Evolutionary conservation across 2,329 filamentous ascomycete genomes (phyloP).

Genomic region (Verruconis gallopava): DNA sequence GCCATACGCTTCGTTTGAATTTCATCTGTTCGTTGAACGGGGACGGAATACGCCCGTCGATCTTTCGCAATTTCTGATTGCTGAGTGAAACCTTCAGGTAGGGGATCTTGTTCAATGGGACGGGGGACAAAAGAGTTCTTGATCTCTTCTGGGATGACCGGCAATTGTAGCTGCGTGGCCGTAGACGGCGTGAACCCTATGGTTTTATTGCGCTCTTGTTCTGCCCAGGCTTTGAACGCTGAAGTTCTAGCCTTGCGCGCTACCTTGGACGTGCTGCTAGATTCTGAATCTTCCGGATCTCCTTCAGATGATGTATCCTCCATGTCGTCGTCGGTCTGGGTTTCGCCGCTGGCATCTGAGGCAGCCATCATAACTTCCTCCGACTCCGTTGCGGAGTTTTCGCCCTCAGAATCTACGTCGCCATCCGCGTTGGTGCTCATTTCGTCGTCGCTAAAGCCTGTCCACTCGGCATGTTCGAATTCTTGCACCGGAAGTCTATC

Average conservation of each 20-base stretch:
- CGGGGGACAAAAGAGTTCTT: slow-evolving; percentile 51
- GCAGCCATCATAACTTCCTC: slow-evolving; percentile 21
- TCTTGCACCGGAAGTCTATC: slow-evolving; percentile 21
- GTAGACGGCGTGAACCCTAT: slow-evolving; percentile 51
- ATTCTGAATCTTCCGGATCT: slow-evolving; percentile 20
- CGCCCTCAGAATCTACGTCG: slow-evolving; percentile 9
- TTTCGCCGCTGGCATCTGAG: slow-evolving; percentile 19
- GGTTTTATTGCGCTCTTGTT: slow-evolving; percentile 70
- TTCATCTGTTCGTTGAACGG: slow-evolving; percentile 54
- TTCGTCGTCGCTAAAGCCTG: slow-evolving; percentile 45
- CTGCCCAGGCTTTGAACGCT: slow-evolving; percentile 91
- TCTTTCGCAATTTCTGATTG: slow-evolving; percentile 42
- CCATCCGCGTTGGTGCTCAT: slow-evolving; percentile 6
- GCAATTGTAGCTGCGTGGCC: slow-evolving; percentile 25
- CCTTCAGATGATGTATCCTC: slow-evolving; percentile 21
- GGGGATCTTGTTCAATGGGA: slow-evolving; percentile 54
- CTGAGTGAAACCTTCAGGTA: slow-evolving; percentile 51
- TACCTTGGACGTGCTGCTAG: slow-evolving; percentile 23
- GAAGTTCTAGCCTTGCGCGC: slow-evolving; percentile 37
- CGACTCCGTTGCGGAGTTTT: slow-evolving; percentile 5
- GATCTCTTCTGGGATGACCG: slow-evolving; percentile 28
- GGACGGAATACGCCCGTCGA: slow-evolving; percentile 64
- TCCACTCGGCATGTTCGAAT: slow-evolving; percentile 41
- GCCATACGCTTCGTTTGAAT: slow-evolving; percentile 69
- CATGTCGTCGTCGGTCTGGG: slow-evolving; percentile 23